Conservation (phyloP, 495 filamentous ascomycete species). For the Annulohypoxylon maeteangense region DNA sequence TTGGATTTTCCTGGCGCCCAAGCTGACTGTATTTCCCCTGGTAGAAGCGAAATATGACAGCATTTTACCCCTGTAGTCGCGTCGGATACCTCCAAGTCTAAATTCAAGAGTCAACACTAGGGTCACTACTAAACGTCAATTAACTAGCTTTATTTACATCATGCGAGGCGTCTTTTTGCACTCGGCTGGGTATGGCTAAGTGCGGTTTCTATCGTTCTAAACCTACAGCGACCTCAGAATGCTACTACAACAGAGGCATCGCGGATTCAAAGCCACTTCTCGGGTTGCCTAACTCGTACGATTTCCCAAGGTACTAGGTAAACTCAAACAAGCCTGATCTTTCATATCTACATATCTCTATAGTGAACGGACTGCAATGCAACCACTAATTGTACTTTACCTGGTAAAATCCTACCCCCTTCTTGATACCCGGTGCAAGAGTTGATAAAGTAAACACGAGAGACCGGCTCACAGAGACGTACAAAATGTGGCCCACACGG, state of each 20-base stretch:
- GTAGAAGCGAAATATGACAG: neutral
- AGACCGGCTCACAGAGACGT: neutral
- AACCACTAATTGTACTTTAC: too few species aligned
- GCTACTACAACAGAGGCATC: neutral
- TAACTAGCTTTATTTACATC: too few species aligned
- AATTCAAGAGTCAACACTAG: neutral
- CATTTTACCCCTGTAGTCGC: neutral
- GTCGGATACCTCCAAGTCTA: neutral
- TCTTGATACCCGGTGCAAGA: neutral
- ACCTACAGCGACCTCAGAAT: neutral
- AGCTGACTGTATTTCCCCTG: conserved; percentile 19
- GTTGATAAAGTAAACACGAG: too few species aligned
- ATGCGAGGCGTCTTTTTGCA: neutral
- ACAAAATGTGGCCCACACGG: neutral
- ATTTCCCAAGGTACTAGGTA: neutral
- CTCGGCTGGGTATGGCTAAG: neutral
- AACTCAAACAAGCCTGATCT: neutral
- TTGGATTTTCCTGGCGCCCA: neutral
- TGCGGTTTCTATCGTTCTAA: neutral
- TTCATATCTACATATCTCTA: neutral
- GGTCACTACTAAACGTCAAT: too few species aligned
- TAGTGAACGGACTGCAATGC: neutral
- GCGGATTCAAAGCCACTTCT: neutral
- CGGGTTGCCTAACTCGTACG: neutral
- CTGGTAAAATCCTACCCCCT: neutral